phyloP scores from a whole-genome alignment of 2,329 filamentous ascomycete genomes.

The Cadophora sp. region DNA sequence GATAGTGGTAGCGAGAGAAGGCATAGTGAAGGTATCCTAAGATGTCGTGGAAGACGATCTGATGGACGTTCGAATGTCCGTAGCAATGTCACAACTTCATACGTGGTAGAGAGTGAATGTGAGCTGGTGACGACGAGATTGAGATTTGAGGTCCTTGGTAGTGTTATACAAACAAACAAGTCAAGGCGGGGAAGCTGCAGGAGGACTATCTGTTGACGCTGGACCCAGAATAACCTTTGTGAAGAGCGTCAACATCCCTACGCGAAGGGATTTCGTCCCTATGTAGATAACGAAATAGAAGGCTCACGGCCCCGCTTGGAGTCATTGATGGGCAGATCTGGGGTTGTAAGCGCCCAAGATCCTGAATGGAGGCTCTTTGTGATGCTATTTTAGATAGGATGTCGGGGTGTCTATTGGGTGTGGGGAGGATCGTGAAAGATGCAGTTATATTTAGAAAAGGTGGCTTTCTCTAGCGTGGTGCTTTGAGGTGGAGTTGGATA shows the following conservation, averaged over 20 bases:
- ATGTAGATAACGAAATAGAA: constrained; percentile 25
- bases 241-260: constrained; percentile 22
- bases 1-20: constrained; percentile 28
- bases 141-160: constrained; percentile 4
- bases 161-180: constrained; percentile 7
- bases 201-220: constrained; percentile 19
- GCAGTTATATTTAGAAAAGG: constrained; percentile 19
- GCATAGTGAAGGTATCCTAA: constrained; percentile 1
- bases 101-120: not conserved
- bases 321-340: constrained; percentile 22
- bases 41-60: constrained; percentile 13
- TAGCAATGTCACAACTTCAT: constrained; percentile 12
- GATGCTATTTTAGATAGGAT: constrained; percentile 25
- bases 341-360: constrained; percentile 21
- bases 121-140: constrained; percentile 22
- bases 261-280: not conserved
- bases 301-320: constrained; percentile 7
- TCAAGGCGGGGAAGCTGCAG: constrained; percentile 6
- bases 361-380: not conserved
- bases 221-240: constrained; percentile 22
- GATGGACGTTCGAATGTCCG: constrained; percentile 1
- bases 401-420: constrained; percentile 15
- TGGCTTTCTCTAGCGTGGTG: constrained; percentile 16
- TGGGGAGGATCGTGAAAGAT: constrained; percentile 19
- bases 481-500: constrained; percentile 7